A percentile compares a stretch with the other conserved stretches of the same genome.
Conservation (phyloP, 1,284 basidiomycete genomes). For the Ceratobasidium sp. region DNA sequence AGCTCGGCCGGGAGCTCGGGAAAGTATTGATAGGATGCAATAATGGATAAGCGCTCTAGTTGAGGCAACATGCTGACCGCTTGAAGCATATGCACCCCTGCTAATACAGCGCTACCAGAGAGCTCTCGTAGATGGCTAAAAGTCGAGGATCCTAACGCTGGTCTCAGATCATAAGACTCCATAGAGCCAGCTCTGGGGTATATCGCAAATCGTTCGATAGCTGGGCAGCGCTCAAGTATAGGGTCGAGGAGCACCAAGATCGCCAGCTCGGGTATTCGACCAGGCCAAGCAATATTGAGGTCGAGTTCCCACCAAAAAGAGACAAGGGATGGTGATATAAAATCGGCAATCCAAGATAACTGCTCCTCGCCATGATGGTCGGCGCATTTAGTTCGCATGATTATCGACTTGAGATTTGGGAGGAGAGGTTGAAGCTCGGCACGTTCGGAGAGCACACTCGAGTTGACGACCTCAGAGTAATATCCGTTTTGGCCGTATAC, state of each 20-base stretch:
- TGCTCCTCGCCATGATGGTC: not conserved
- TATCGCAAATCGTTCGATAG: constrained; percentile 14
- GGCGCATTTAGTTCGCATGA: not conserved
- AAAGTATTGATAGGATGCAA: constrained; percentile 6
- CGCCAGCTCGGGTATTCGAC: not conserved
- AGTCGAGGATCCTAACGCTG: not conserved
- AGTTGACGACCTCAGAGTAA: not conserved
- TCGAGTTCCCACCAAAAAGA: not conserved
- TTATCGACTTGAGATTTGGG: constrained; percentile 4
- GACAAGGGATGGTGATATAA: constrained; percentile 9
- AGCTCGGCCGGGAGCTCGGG: not conserved
- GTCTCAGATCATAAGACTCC: not conserved
- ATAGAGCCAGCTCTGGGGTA: constrained; percentile 18
- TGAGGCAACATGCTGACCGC: not conserved
- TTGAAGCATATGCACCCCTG: constrained; percentile 1
- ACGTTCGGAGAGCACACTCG: not conserved
- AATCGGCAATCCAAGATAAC: not conserved
- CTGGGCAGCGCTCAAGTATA: not conserved
- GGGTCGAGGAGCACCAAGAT: constrained; percentile 24
- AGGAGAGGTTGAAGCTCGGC: not conserved
- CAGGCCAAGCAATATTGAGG: not conserved
- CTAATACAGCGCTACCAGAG: constrained; percentile 2
- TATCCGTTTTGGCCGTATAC: constrained; percentile 5
- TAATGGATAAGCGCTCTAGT: not conserved
- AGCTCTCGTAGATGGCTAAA: constrained; percentile 5